phyloP scores from a whole-genome alignment of 306 rosid genomes.

The Fagus sylvatica region DNA sequence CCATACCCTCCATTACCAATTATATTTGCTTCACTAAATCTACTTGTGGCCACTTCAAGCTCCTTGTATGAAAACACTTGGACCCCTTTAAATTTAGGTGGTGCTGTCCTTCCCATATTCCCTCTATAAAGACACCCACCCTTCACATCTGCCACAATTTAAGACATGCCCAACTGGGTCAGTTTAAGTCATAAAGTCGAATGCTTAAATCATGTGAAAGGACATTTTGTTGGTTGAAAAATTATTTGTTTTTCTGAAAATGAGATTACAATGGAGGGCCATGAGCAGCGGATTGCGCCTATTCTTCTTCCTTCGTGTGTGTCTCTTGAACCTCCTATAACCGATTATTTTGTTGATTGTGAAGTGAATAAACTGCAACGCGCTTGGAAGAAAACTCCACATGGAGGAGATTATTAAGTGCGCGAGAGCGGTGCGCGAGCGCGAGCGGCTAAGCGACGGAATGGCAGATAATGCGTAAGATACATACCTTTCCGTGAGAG shows the following conservation, averaged over 20 bases:
- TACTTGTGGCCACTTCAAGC: slow-evolving; percentile 68
- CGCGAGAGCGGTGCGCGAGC: too few species aligned
- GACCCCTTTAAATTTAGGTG: slow-evolving; percentile 55
- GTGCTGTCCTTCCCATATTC: slow-evolving; percentile 43
- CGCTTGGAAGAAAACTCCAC: too few species aligned
- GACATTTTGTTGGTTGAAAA: neutral
- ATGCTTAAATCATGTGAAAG: neutral
- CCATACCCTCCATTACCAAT: slow-evolving; percentile 69
- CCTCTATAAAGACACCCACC: slow-evolving; percentile 83
- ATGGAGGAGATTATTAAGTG: too few species aligned
- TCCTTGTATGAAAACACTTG: slow-evolving; percentile 91
- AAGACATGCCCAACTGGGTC: slow-evolving; percentile 1
- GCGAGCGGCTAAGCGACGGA: too few species aligned
- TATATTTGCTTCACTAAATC: slow-evolving; percentile 64
- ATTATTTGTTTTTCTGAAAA: neutral
- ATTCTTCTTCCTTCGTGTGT: too few species aligned
- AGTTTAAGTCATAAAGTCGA: neutral
- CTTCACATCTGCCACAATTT: slow-evolving; percentile 61
- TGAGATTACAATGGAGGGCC: neutral
- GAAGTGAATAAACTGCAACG: too few species aligned
- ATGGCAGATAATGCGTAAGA: too few species aligned
- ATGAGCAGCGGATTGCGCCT: too few species aligned
- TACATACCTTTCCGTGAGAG: too few species aligned
- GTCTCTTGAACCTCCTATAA: too few species aligned
- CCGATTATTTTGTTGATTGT: too few species aligned